These are phyloP conservation scores for Pelargonium australe DNA, from an alignment of 441 rosid genomes.

Conservation along the genomic window DNA sequence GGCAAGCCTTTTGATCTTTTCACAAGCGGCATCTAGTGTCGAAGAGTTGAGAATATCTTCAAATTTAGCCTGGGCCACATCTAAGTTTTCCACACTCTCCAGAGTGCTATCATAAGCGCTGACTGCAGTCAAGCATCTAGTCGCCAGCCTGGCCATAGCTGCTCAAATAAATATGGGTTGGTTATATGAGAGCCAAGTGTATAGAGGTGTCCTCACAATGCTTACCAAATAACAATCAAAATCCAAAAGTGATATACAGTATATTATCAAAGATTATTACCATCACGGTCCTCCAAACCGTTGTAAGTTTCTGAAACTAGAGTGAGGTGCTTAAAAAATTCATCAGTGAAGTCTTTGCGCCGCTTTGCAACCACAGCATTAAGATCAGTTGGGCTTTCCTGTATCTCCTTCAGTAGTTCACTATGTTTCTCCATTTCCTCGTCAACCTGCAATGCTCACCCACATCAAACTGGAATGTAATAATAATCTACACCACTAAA, in stretches of 20 bases:
- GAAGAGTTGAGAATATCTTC: constrained; percentile 77
- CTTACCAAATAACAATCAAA: neutral
- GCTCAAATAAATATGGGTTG: constrained; percentile 23
- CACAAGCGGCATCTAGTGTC: constrained; percentile 74
- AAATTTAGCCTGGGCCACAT: constrained; percentile 78
- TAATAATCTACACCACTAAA: constrained; percentile 15
- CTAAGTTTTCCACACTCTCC: constrained; percentile 61
- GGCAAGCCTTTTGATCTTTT: constrained; percentile 75
- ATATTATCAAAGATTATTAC: constrained; percentile 32
- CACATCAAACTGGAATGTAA: constrained; percentile 8
- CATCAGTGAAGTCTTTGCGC: constrained; percentile 72
- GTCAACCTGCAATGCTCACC: constrained; percentile 67
- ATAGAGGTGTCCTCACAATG: neutral
- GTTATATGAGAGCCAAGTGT: neutral
- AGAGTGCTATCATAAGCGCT: constrained; percentile 71
- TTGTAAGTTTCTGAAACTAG: constrained; percentile 61
- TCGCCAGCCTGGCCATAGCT: constrained; percentile 69
- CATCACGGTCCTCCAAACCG: constrained; percentile 75
- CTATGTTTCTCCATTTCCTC: constrained; percentile 77
- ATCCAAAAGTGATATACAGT: neutral
- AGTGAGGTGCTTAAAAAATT: constrained; percentile 57
- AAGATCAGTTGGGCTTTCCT: constrained; percentile 69
- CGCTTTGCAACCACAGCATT: constrained; percentile 61
- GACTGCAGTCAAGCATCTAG: constrained; percentile 83
- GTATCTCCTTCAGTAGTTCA: constrained; percentile 70